phyloP scores from a whole-genome alignment of 2,329 filamentous ascomycete species.

The Epichloe brachyelytri region DNA sequence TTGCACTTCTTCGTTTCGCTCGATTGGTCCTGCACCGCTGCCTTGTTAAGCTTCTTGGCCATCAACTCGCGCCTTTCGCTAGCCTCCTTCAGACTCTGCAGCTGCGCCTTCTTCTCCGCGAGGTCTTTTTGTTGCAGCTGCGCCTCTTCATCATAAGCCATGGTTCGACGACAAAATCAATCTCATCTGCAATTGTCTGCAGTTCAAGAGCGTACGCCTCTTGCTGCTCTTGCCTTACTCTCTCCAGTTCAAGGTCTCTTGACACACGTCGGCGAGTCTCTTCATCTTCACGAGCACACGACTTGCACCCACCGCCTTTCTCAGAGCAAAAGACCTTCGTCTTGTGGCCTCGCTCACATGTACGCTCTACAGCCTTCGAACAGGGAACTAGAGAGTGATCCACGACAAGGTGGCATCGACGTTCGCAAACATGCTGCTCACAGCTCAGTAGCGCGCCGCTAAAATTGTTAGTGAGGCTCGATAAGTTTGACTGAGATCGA shows the following conservation, averaged over 20 bases:
- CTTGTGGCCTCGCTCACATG: conserved; percentile 41
- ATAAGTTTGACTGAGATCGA: no score
- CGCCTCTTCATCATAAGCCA: no score
- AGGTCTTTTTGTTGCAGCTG: conserved; percentile 35
- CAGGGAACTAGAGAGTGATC: conserved; percentile 41
- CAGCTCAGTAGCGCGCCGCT: conserved; percentile 45
- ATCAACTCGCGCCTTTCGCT: conserved; percentile 7
- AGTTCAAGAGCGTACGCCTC: conserved; percentile 31
- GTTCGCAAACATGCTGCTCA: conserved; percentile 43
- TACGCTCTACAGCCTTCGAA: conserved; percentile 19
- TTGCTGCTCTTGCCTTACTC: conserved; percentile 30
- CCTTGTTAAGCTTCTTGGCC: not conserved
- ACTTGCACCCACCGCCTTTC: conserved; percentile 27
- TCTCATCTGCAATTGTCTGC: conserved; percentile 38
- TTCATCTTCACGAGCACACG: conserved; percentile 38
- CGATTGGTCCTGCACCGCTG: not conserved
- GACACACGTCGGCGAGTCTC: conserved; percentile 28
- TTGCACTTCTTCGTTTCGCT: not conserved
- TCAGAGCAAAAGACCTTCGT: conserved; percentile 32
- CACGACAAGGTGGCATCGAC: conserved; percentile 46
- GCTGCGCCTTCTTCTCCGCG: conserved; percentile 6
- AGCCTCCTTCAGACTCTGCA: conserved; percentile 19
- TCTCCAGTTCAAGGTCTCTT: conserved; percentile 38
- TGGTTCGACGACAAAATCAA: conserved; percentile 26
- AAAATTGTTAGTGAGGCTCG: conserved; percentile 5